Evolutionary conservation across 1,284 basidiomycete genomes (phyloP).

Genomic region (Stygiomarasmius scandens): DNA sequence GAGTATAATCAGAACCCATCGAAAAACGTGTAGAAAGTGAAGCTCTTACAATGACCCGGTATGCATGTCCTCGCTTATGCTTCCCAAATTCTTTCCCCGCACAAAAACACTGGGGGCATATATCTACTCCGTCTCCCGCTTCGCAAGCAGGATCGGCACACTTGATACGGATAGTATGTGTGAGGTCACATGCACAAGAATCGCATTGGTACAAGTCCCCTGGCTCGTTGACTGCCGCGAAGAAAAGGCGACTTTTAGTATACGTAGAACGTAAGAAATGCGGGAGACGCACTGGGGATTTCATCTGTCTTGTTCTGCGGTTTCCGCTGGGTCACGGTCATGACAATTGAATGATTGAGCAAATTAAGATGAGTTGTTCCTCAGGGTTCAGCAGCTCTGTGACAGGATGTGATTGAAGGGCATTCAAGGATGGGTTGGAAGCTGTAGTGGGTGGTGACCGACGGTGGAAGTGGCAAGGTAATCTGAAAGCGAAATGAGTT

Average conservation of each 20-base stretch:
- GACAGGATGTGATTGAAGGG: background rate
- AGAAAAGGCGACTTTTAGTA: conserved; percentile 26
- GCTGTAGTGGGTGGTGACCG: background rate
- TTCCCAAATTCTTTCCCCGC: conserved; percentile 86
- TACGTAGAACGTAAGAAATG: conserved; percentile 19
- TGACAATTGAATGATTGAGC: conserved; percentile 26
- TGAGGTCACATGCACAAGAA: conserved; percentile 72
- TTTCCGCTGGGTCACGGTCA: conserved; percentile 80
- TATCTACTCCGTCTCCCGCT: conserved; percentile 77
- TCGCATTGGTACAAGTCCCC: conserved; percentile 80
- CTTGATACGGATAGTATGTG: conserved; percentile 90
- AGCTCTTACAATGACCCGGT: conserved; percentile 92
- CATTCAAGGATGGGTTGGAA: background rate
- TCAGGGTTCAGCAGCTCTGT: background rate
- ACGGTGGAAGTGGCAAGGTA: background rate
- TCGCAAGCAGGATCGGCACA: conserved; percentile 84
- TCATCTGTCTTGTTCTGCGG: conserved; percentile 73
- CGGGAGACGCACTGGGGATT: conserved; percentile 61
- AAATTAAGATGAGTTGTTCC: background rate
- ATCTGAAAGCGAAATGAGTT: background rate
- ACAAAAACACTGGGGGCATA: conserved; percentile 91
- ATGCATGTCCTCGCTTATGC: conserved; percentile 89
- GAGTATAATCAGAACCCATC: conserved; percentile 1
- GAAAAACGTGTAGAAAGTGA: too few species aligned
- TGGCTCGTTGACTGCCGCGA: conserved; percentile 72